Conservation (phyloP, 805 yeast species). For the Saccharomycopsis lassenensis region DNA sequence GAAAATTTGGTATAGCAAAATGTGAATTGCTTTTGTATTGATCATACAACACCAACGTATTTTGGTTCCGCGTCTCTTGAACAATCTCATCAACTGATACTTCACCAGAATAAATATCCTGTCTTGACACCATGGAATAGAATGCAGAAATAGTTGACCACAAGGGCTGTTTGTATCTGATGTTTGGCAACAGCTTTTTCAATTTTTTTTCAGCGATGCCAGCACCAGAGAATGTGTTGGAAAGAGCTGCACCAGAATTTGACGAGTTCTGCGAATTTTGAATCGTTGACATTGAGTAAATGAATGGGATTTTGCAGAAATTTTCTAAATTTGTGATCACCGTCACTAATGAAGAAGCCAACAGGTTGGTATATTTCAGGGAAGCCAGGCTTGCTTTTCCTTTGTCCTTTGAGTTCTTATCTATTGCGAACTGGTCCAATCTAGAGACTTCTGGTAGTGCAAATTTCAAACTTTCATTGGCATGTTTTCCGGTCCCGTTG, state of each 20-base stretch:
- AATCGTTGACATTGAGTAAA: conserved; percentile 20
- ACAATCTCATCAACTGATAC: conserved; percentile 15
- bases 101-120: conserved; percentile 35
- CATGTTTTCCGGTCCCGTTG: too few relatives aligned
- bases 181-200: conserved; percentile 23
- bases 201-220: conserved; percentile 14
- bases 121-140: conserved; percentile 36
- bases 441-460: too few relatives aligned
- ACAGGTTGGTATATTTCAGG: conserved; percentile 5
- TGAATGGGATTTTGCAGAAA: conserved; percentile 25
- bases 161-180: conserved; percentile 31
- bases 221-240: background rate
- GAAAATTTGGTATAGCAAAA: conserved; percentile 21
- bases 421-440: too few relatives aligned
- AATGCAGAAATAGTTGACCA: conserved; percentile 45
- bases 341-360: conserved; percentile 26
- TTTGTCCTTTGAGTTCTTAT: too few relatives aligned
- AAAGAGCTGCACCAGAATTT: background rate
- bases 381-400: too few relatives aligned
- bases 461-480: too few relatives aligned
- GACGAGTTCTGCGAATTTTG: too few relatives aligned
- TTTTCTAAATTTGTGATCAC: conserved; percentile 31
- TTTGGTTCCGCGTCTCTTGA: conserved; percentile 10
- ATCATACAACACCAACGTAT: conserved; percentile 16
- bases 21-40: conserved; percentile 17